Conservation (phyloP, 2,329 filamentous ascomycete genomes). For the Fusarium cicatricum region DNA sequence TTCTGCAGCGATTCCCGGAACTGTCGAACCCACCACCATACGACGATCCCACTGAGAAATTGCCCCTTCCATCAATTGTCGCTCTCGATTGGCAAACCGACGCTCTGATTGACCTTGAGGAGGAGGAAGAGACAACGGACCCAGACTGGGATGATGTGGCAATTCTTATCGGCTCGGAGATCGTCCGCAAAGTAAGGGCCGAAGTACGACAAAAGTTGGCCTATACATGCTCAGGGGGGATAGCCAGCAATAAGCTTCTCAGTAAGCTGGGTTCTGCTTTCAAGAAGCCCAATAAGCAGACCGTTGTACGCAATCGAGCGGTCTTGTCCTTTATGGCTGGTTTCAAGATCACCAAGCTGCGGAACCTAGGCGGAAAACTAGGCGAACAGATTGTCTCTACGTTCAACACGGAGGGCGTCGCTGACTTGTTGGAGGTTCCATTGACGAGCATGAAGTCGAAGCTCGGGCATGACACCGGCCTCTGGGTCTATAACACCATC, state of each 20-base stretch:
- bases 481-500: constrained; percentile 85
- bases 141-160: constrained; percentile 97
- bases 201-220: constrained; percentile 74
- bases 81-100: constrained; percentile 86
- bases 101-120: constrained; percentile 80
- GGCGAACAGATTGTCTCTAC: constrained; percentile 84
- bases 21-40: constrained; percentile 71
- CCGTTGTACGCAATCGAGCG: constrained; percentile 88
- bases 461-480: constrained; percentile 83
- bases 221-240: constrained; percentile 92
- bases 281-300: constrained; percentile 95
- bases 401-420: constrained; percentile 83
- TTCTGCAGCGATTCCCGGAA: constrained; percentile 81
- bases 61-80: constrained; percentile 74
- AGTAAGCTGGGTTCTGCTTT: constrained; percentile 91
- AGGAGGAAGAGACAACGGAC: constrained; percentile 78
- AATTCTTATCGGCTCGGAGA: constrained; percentile 86
- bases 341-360: constrained; percentile 94
- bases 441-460: constrained; percentile 79
- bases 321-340: constrained; percentile 78
- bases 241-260: constrained; percentile 93
- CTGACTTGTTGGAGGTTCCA: constrained; percentile 75
- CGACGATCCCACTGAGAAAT: constrained; percentile 72
- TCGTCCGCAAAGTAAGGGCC: constrained; percentile 78
- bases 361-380: constrained; percentile 93